Percentiles rank a stretch among this genome's conserved stretches.
These are phyloP conservation scores for Metarhizium humberi DNA, from an alignment of 2,329 filamentous ascomycete genomes.

Conservation along the genomic window DNA sequence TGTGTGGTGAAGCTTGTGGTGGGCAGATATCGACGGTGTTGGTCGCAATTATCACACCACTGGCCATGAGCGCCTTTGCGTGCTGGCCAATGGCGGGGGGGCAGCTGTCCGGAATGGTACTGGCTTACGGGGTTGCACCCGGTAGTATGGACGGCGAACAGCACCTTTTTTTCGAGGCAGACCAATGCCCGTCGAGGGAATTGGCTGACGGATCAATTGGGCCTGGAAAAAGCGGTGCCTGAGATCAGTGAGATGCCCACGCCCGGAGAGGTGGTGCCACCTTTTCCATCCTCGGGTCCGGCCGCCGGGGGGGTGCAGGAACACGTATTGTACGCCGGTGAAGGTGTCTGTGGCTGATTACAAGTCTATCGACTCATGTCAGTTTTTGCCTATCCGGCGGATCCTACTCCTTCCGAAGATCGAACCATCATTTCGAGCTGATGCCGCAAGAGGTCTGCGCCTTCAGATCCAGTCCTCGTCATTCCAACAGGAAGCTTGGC, in stretches of 20 bases:
- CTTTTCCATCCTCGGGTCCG: background rate
- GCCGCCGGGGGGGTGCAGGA: too few relatives aligned
- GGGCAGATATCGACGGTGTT: constrained; percentile 2
- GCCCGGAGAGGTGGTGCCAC: background rate
- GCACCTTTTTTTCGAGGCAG: background rate
- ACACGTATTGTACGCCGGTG: too few relatives aligned
- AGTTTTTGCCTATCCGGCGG: background rate
- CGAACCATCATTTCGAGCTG: background rate
- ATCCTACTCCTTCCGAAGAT: constrained; percentile 1
- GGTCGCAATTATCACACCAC: constrained; percentile 5
- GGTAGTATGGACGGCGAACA: too few relatives aligned
- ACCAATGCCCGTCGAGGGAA: background rate
- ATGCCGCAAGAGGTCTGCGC: background rate
- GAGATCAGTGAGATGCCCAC: background rate
- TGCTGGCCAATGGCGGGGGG: background rate
- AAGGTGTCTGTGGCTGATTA: background rate
- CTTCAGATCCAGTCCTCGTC: background rate
- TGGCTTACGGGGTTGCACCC: background rate
- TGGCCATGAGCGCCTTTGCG: background rate
- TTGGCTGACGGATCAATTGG: background rate
- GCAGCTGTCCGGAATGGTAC: background rate
- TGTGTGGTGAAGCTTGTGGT: background rate
- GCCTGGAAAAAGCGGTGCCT: background rate
- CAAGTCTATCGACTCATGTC: background rate
- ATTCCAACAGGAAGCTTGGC: too few relatives aligned